These are phyloP conservation scores for Kwoniella newhampshirensis DNA, from an alignment of 768 basidiomycete genomes.

Conservation along the genomic window DNA sequence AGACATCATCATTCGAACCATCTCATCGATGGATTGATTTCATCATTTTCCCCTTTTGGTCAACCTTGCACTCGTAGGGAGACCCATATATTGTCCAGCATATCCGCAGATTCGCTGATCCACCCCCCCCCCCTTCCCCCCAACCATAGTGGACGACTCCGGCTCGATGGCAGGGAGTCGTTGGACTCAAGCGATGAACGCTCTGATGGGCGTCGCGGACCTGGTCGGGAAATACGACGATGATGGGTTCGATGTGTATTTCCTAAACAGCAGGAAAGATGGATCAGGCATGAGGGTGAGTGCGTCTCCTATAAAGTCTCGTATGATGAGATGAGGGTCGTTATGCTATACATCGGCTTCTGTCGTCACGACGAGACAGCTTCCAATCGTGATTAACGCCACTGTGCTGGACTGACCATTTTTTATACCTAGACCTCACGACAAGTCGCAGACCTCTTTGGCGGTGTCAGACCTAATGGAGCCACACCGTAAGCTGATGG, in stretches of 20 bases:
- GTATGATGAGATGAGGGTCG: no score
- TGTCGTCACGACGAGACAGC: no score
- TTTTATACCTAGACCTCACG: constrained; percentile 2
- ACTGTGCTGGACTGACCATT: no score
- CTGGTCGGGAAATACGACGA: constrained; percentile 28
- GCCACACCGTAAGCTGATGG: constrained; percentile 39
- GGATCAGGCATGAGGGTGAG: constrained; percentile 40
- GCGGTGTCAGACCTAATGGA: constrained; percentile 38
- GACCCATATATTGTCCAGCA: no score
- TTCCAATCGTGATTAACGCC: no score
- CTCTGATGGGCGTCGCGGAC: constrained; percentile 42
- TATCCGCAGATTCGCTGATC: no score
- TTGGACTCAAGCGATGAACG: constrained; percentile 36
- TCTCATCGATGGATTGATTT: no score
- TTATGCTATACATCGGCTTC: not conserved
- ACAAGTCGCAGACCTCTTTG: constrained; percentile 43
- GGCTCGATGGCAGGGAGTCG: constrained; percentile 42
- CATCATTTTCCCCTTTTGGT: no score
- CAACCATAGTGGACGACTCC: constrained; percentile 28
- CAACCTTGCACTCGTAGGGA: no score
- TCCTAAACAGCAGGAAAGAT: constrained; percentile 41
- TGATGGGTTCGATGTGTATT: constrained; percentile 45
- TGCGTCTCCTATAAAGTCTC: no score
- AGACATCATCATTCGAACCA: no score
- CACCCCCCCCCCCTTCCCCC: no score